Conservation (phyloP, 331 rosid genomes). For the Rosa hybrid region DNA sequence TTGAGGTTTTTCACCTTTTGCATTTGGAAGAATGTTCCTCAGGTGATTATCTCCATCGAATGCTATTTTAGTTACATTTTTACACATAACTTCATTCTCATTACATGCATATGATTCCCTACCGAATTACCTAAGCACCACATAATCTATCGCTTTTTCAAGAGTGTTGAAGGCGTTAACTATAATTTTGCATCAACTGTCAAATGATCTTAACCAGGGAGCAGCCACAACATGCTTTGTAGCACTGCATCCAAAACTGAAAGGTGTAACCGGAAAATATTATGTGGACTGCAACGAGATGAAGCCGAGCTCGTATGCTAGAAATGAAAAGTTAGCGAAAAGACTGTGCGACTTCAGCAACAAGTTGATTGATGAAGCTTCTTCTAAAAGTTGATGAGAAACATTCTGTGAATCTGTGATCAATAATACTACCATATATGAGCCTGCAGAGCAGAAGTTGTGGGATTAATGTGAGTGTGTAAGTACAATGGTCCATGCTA, state of each 20-base stretch:
- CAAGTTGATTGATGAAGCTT: conserved; percentile 28
- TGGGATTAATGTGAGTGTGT: neutral
- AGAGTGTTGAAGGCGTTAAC: neutral
- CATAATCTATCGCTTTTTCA: neutral
- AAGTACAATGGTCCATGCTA: neutral
- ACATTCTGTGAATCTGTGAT: neutral
- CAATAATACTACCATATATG: neutral
- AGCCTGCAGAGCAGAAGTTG: neutral
- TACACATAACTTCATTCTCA: neutral
- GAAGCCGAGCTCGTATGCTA: conserved; percentile 54
- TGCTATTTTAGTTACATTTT: neutral
- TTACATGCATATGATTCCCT: neutral
- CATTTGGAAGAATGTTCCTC: conserved; percentile 86
- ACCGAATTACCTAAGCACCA: neutral
- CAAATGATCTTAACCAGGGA: conserved; percentile 43
- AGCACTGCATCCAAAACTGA: conserved; percentile 76
- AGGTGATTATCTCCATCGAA: conserved; percentile 40
- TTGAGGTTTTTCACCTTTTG: conserved; percentile 55
- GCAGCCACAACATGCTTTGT: conserved; percentile 88
- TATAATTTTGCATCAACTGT: neutral
- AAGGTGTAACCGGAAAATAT: conserved; percentile 77
- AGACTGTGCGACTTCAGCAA: conserved; percentile 91
- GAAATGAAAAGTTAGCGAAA: conserved; percentile 40
- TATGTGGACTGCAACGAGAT: conserved; percentile 70
- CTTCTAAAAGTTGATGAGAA: neutral